Conservation (phyloP, 2,329 filamentous ascomycete genomes). For the Hypoxylon rubiginosum region DNA sequence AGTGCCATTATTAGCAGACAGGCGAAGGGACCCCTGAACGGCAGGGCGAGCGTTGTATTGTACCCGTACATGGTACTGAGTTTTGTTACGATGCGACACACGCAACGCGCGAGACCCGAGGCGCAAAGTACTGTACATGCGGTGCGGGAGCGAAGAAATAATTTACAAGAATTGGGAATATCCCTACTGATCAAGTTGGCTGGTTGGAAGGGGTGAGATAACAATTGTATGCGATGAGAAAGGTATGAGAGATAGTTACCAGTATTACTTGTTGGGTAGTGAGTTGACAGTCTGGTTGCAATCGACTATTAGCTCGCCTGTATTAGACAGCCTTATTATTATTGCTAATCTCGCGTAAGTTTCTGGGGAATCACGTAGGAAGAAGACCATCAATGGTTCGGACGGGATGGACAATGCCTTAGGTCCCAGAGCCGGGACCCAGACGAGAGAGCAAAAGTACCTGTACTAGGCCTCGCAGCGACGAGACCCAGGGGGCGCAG, state of each 20-base stretch:
- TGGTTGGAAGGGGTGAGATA: not conserved
- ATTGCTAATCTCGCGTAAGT: not conserved
- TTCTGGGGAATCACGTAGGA: slow-evolving; percentile 29
- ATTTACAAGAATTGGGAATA: not conserved
- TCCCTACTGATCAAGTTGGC: not conserved
- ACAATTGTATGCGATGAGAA: not conserved
- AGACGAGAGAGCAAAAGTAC: slow-evolving; percentile 11
- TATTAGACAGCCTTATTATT: not conserved
- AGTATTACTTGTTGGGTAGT: not conserved
- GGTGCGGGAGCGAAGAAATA: not conserved
- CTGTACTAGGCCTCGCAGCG: slow-evolving; percentile 7
- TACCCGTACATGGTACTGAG: slow-evolving; percentile 28
- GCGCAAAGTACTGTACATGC: not conserved
- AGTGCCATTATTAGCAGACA: slow-evolving; percentile 40
- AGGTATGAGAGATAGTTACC: not conserved
- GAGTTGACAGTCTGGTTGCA: not conserved
- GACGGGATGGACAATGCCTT: slow-evolving; percentile 15
- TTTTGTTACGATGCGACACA: not conserved
- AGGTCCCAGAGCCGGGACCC: not conserved
- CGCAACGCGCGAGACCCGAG: slow-evolving; percentile 7
- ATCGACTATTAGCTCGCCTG: not conserved
- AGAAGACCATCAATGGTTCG: slow-evolving; percentile 4
- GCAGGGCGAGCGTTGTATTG: slow-evolving; percentile 28
- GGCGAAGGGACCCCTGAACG: slow-evolving; percentile 27
- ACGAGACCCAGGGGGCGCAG: slow-evolving; percentile 38